phyloP scores from a whole-genome alignment of 2,329 filamentous ascomycete genomes.

The Juglanconis juglandina region DNA sequence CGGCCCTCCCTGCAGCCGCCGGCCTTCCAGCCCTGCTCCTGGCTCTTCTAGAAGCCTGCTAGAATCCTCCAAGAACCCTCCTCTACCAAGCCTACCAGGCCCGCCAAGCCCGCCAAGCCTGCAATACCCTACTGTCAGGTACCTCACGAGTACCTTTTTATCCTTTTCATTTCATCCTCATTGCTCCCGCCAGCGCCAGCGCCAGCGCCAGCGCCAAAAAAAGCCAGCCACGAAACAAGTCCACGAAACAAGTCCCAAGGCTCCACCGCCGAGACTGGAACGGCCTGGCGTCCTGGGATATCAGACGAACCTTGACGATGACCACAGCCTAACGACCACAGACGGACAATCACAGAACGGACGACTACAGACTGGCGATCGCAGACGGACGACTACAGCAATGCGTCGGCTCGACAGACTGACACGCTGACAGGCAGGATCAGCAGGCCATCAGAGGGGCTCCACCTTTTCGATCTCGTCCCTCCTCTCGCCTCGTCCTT shows the following conservation, averaged over 20 bases:
- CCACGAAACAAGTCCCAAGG: neutral
- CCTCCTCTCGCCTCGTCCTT: neutral
- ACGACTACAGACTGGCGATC: too few species aligned
- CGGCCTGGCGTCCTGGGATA: neutral
- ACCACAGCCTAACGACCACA: neutral
- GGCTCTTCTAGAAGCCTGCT: conserved; percentile 4
- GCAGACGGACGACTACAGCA: too few species aligned
- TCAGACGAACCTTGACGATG: neutral
- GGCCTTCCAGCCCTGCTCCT: neutral
- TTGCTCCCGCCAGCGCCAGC: neutral
- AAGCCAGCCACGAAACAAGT: neutral
- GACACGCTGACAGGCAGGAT: neutral
- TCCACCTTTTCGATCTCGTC: neutral
- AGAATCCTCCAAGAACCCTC: conserved; percentile 3
- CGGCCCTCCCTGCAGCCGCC: neutral
- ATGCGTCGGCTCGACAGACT: too few species aligned
- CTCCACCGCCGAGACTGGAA: too few species aligned
- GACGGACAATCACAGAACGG: neutral
- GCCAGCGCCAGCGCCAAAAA: neutral
- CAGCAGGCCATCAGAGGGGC: neutral
- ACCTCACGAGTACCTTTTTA: neutral
- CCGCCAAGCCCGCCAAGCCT: neutral
- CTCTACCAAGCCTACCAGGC: neutral
- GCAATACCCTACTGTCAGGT: conserved; percentile 8
- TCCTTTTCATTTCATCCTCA: neutral